Evolutionary conservation across 805 yeast species (phyloP).

Genomic region (Saccharomycopsis sp.): DNA sequence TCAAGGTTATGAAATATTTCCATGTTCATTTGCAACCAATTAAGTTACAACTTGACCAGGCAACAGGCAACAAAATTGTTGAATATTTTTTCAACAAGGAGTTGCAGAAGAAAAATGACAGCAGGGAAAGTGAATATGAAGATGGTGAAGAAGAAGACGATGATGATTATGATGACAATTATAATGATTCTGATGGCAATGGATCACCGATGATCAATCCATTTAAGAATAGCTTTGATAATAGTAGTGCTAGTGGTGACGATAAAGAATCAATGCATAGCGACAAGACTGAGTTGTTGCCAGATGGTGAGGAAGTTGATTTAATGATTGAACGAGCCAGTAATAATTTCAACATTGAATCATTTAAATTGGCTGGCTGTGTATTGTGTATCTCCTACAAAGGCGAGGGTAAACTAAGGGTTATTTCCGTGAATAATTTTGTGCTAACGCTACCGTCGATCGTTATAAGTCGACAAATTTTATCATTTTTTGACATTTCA

Average conservation of each 20-base stretch:
- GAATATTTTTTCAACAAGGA: slow-evolving; percentile 64
- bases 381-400: slow-evolving; percentile 65
- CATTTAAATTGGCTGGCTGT: slow-evolving; percentile 45
- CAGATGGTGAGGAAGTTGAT: slow-evolving; percentile 29
- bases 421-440: slow-evolving; percentile 74
- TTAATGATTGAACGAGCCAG: slow-evolving; percentile 74
- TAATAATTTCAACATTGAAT: slow-evolving; percentile 59
- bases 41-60: slow-evolving; percentile 65
- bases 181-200: background rate
- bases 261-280: no score
- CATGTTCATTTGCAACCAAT: slow-evolving; percentile 58
- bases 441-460: slow-evolving; percentile 58
- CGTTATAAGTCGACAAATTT: slow-evolving; percentile 51
- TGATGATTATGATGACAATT: slow-evolving; percentile 17
- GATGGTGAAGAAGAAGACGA: slow-evolving; percentile 21
- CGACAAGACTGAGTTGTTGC: slow-evolving; percentile 11
- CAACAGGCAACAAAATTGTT: slow-evolving; percentile 54
- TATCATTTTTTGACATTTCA: slow-evolving; percentile 67
- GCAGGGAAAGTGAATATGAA: slow-evolving; percentile 18
- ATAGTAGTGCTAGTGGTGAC: slow-evolving; percentile 12
- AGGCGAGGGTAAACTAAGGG: slow-evolving; percentile 61
- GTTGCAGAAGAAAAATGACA: slow-evolving; percentile 12
- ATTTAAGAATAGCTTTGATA: background rate
- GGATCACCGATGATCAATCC: slow-evolving; percentile 13
- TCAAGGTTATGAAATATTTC: slow-evolving; percentile 65